Conservation (phyloP, 345 rosid genomes). For the Populus euphratica region DNA sequence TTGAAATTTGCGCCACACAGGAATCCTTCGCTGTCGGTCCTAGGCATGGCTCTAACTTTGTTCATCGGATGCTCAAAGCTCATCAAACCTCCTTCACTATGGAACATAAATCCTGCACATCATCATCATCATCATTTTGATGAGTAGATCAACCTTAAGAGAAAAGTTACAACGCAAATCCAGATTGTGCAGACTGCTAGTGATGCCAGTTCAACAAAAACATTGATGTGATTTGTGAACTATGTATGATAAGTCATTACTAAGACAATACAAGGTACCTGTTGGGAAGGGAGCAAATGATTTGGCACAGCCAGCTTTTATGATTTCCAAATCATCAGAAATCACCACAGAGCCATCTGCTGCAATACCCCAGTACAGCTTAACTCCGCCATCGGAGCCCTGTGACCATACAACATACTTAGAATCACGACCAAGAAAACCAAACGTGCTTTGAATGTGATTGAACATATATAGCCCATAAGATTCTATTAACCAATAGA, state of each 20-base stretch:
- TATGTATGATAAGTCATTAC: background rate
- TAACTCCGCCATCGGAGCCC: conserved; percentile 37
- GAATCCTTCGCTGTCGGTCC: conserved; percentile 36
- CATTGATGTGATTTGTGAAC: background rate
- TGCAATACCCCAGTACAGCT: conserved; percentile 48
- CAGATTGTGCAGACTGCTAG: background rate
- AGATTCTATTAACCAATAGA: background rate
- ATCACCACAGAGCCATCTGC: conserved; percentile 46
- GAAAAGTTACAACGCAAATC: background rate
- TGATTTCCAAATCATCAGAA: conserved; percentile 45
- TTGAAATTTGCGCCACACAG: conserved; percentile 42
- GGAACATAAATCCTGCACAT: conserved; percentile 27
- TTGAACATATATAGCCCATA: background rate
- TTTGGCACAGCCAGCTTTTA: conserved; percentile 55
- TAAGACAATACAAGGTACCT: conserved; percentile 20
- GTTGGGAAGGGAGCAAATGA: conserved; percentile 55
- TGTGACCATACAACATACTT: background rate
- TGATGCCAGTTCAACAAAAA: background rate
- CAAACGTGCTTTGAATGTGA: background rate
- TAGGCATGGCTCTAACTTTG: conserved; percentile 39
- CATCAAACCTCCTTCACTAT: conserved; percentile 37
- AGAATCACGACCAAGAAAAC: background rate
- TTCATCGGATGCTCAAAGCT: conserved; percentile 53
- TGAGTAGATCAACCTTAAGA: background rate
- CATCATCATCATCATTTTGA: background rate